Base-by-base conservation (phyloP, 2,329 filamentous ascomycete species). In the Lachnellula willkommii region DNA sequence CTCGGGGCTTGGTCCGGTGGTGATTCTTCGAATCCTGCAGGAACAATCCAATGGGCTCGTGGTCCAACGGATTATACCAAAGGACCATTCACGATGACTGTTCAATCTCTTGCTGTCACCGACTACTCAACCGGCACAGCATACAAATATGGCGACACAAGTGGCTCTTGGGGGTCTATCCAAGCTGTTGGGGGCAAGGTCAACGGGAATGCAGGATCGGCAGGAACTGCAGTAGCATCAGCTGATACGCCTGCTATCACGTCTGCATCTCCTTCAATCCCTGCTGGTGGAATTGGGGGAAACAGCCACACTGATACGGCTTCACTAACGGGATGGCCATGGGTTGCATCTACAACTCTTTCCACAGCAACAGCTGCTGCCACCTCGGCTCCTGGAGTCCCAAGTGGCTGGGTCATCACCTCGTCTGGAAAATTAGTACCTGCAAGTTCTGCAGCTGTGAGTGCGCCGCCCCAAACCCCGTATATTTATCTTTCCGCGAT, bases 1-100 rank as follows among this genome's bases (percentile, higher is more conserved):
- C 85, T 97, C 65, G 94, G 94, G 58, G 78, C 88, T 55, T 99
- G 94, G 94, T 85, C 90, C 52, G 94, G 91, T 67, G 94, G 94
- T 64, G 94, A 97, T 71, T 79, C 78, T 28, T 65, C 66, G 65
- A 96, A 97, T 71, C 69, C 85, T 1, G 71, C 79, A 14, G 94
- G 94, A 56, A 97, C 93, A 15, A 90, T 97, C 66, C 78, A 84
- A 62, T 99, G 94, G 94, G 89, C 94, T 55, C 82, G 87, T 54
- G 94, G 94, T 14, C 80, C 83, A 49, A 96, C 90, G 49, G 84
- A 96, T 74, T 99, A 94, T 75, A 79, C 80, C 55, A 68, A 85
- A 60, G 93, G 89, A 0, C 94, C 94, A 1, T 99, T 88, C 75
- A 84, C 79, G 61, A 97, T 97, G 92, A 75, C 82, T 53, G 85